Evolutionary conservation across 2,329 filamentous ascomycete genomes (phyloP).

Genomic region (Trichoderma pleuroti): DNA sequence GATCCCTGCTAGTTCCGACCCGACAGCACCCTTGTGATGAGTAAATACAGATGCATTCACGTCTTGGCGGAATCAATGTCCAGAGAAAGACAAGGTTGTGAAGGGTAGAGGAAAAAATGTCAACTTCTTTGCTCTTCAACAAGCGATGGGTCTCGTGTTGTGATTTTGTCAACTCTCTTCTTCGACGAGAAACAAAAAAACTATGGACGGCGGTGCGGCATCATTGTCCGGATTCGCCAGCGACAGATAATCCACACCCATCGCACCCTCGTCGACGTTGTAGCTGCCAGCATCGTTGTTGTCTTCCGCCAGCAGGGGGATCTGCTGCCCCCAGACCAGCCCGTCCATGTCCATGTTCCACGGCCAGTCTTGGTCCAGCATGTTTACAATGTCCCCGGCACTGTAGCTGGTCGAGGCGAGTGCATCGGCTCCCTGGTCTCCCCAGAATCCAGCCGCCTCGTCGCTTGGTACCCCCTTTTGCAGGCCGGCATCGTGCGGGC

Average conservation of each 20-base stretch:
- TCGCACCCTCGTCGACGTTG: not conserved
- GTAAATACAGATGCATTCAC: not conserved
- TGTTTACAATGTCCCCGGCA: conserved; percentile 1
- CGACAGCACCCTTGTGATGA: not conserved
- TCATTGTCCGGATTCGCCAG: not conserved
- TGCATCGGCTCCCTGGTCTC: not conserved
- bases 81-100: not conserved
- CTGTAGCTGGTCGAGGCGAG: not conserved
- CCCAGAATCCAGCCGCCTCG: not conserved
- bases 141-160: not conserved
- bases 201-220: not conserved
- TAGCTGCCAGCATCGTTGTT: not conserved
- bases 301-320: conserved; percentile 7
- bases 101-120: not conserved
- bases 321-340: conserved; percentile 8
- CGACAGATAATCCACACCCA: conserved; percentile 10
- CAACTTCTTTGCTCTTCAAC: not conserved
- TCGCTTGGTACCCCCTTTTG: not conserved
- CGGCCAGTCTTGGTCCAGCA: conserved; percentile 13
- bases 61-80: not conserved
- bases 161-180: not conserved
- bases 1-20: not conserved
- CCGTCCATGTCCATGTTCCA: conserved; percentile 10
- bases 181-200: not conserved
- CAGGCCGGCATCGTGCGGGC: not conserved